Percentiles rank a stretch among this genome's conserved stretches.
phyloP scores from a whole-genome alignment of 768 basidiomycete species.

The Kwoniella sp. region DNA sequence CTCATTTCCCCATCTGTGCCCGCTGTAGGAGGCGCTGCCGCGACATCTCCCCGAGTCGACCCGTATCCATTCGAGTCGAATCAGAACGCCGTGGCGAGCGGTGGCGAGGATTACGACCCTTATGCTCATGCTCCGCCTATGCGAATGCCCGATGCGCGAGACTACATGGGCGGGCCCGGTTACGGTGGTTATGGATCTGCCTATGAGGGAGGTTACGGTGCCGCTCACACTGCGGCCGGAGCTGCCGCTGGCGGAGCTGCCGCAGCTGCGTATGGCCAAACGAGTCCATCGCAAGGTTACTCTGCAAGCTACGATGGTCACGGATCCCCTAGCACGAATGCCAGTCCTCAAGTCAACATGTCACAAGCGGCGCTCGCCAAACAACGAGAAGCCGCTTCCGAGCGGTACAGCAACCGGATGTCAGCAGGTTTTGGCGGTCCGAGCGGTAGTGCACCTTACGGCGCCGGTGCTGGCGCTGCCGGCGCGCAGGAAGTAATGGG shows the following conservation, averaged over 20 bases:
- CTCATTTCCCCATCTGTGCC: constrained; percentile 45
- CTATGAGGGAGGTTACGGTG: constrained; percentile 44
- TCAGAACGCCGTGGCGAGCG: background rate
- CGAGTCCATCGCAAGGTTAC: constrained; percentile 4
- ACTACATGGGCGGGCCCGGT: constrained; percentile 32
- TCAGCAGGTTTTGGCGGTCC: constrained; percentile 11
- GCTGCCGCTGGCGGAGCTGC: constrained; percentile 29
- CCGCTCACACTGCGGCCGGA: constrained; percentile 28
- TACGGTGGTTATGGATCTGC: constrained; percentile 34
- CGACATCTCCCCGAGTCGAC: constrained; percentile 36
- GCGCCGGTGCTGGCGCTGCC: constrained; percentile 4
- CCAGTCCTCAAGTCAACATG: constrained; percentile 10
- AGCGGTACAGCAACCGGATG: constrained; percentile 16
- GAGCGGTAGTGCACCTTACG: constrained; percentile 2
- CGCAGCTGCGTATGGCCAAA: constrained; percentile 28
- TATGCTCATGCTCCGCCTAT: constrained; percentile 36
- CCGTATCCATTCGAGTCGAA: constrained; percentile 43
- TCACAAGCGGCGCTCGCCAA: constrained; percentile 33
- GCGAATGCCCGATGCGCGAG: constrained; percentile 47
- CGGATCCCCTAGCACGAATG: background rate
- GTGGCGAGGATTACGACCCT: constrained; percentile 32
- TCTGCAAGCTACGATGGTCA: constrained; percentile 10
- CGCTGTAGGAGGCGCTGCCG: constrained; percentile 26
- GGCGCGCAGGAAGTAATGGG: constrained; percentile 5
- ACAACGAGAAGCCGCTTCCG: constrained; percentile 33